Percentiles rank a stretch among this genome's conserved stretches.
Conservation (phyloP, 139 green algal species). For the Monoraphidium neglectum region DNA sequence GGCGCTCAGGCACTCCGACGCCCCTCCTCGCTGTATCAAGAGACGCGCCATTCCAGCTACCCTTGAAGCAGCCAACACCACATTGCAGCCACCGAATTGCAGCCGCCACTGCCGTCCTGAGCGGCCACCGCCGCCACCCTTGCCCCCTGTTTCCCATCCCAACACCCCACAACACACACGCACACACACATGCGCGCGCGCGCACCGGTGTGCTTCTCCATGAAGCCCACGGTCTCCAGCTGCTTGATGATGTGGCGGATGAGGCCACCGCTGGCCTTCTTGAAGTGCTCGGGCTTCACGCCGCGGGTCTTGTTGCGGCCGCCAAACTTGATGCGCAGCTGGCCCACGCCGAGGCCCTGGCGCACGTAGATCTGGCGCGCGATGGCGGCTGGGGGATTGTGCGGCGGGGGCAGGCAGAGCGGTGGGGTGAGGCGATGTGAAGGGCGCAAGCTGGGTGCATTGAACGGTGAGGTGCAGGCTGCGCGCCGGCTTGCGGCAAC, state of each 20-base stretch:
- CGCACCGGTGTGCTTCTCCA: slow-evolving; percentile 64
- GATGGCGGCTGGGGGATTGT: slow-evolving; percentile 76
- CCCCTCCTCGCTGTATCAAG: no score
- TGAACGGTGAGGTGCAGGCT: no score
- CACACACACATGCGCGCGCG: no score
- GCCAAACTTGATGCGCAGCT: slow-evolving; percentile 90
- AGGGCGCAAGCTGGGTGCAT: neutral
- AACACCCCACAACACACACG: no score
- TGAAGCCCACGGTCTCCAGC: slow-evolving; percentile 75
- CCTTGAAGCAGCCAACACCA: no score
- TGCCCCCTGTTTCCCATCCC: no score
- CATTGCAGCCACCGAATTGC: no score
- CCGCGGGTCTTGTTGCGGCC: slow-evolving; percentile 72
- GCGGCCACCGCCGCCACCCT: no score
- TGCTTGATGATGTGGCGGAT: slow-evolving; percentile 88
- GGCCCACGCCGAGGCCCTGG: slow-evolving; percentile 89
- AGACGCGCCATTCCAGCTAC: no score
- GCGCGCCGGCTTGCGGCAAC: no score
- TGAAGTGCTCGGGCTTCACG: slow-evolving; percentile 57
- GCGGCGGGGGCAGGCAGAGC: neutral
- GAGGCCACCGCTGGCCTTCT: slow-evolving; percentile 76
- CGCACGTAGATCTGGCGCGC: slow-evolving; percentile 94
- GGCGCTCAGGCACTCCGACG: no score
- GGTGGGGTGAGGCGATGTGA: neutral
- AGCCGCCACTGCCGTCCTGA: no score